phyloP scores from a whole-genome alignment of 805 yeast species.

The Naumovozyma dairenensis region DNA sequence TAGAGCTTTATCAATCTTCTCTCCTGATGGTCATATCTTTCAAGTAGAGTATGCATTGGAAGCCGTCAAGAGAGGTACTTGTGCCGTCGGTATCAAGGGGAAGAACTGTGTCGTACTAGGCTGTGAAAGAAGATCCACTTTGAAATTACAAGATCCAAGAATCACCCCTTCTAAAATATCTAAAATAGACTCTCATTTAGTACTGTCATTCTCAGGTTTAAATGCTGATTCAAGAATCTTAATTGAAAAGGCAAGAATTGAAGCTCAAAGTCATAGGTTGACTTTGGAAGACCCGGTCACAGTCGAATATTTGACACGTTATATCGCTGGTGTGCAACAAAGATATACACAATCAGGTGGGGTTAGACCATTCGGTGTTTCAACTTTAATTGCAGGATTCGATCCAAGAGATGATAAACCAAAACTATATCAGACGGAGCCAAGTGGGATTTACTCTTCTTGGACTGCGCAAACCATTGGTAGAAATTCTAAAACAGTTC shows the following conservation, averaged over 20 bases:
- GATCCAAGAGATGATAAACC: slow-evolving; percentile 72
- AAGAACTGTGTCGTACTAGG: slow-evolving; percentile 82
- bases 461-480: slow-evolving; percentile 99
- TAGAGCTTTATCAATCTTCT: slow-evolving; percentile 93
- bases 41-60: slow-evolving; percentile 97
- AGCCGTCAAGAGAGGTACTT: slow-evolving; percentile 96
- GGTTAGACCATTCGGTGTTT: slow-evolving; percentile 94
- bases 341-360: slow-evolving; percentile 97
- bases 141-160: slow-evolving; percentile 92
- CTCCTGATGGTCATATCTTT: slow-evolving; percentile 99
- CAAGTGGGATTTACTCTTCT: slow-evolving; percentile 92
- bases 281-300: slow-evolving; percentile 92
- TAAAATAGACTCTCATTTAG: slow-evolving; percentile 80
- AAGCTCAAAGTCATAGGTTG: slow-evolving; percentile 89
- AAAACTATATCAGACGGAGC: slow-evolving; percentile 87
- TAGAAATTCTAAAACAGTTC: slow-evolving; percentile 85
- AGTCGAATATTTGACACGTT: slow-evolving; percentile 83
- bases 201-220: slow-evolving; percentile 91
- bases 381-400: slow-evolving; percentile 92
- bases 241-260: slow-evolving; percentile 90
- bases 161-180: slow-evolving; percentile 93
- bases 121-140: slow-evolving; percentile 91
- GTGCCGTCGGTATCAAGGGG: slow-evolving; percentile 96
- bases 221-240: slow-evolving; percentile 97
- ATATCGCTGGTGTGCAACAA: slow-evolving; percentile 97